A percentile compares a stretch with the other conserved stretches of the same genome.
Conservation (phyloP, 2,329 filamentous ascomycete species). For the Colletotrichum sp. region DNA sequence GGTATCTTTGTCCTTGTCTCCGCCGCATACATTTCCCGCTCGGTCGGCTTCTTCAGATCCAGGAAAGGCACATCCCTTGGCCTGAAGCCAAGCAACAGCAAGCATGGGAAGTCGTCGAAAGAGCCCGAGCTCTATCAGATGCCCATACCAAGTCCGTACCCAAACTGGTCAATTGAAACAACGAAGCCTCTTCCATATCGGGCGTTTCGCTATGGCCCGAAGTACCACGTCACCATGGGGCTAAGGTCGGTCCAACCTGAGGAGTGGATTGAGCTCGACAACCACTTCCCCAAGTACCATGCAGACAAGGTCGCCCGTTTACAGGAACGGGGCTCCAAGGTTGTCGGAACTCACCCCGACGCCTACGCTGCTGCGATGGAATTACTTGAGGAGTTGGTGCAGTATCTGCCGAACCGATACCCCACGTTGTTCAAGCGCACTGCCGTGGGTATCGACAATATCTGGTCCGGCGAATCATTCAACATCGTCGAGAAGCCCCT, state of each 20-base stretch:
- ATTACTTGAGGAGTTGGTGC: conserved; percentile 73
- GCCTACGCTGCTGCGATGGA: conserved; percentile 77
- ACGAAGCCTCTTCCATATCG: conserved; percentile 79
- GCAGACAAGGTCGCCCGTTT: conserved; percentile 74
- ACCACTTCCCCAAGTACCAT: conserved; percentile 76
- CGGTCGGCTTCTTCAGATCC: not conserved
- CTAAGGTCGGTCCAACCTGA: conserved; percentile 72
- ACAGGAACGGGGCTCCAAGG: conserved; percentile 67
- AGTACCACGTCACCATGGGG: conserved; percentile 80
- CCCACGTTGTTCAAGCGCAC: conserved; percentile 73
- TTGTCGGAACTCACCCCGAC: conserved; percentile 71
- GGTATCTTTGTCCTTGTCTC: not conserved
- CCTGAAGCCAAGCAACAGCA: not conserved
- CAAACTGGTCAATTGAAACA: conserved; percentile 69
- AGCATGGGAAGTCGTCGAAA: not conserved
- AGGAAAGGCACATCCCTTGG: not conserved
- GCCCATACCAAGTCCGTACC: conserved; percentile 66
- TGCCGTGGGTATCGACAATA: conserved; percentile 69
- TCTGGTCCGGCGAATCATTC: conserved; percentile 74
- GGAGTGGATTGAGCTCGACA: conserved; percentile 88
- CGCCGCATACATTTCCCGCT: not conserved
- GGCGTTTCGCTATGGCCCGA: conserved; percentile 78
- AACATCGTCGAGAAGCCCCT: conserved; percentile 69
- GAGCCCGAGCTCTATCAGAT: conserved; percentile 52
- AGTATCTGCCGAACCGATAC: conserved; percentile 78